Base-by-base conservation (phyloP, 306 rosid species). In the Cucumis cinereus region DNA sequence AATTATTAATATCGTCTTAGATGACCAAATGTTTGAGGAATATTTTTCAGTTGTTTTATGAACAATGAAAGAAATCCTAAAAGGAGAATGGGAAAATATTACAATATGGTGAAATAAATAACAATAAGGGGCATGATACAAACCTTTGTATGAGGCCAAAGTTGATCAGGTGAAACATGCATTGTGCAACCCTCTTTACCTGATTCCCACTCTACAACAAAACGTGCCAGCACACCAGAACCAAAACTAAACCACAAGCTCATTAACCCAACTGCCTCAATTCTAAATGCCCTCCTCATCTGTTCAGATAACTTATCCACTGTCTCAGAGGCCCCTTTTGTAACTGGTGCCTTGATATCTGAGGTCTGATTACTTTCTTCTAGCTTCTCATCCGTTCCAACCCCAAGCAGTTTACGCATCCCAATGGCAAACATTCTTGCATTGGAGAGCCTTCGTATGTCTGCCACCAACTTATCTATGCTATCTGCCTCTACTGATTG, bases 81-180 rank as follows among this genome's bases (percentile, higher is more conserved):
- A 75, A 15, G 7, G 36, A 57, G 64, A 52, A 61, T 22, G 77
- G 56, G 11, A n/a, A 45, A 69, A 35, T 81, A 77, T 28, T 35
- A 24, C 24, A 6, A 4, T 4, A 75, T 68, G 64, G 80, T 56
- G 30, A 77, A 66, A 81, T 70, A 43, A 55, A 20, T 63, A 75
- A 64, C 72, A 63, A 75, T 62, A 38, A 28, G 69, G 57, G 71
- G 74, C 66, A 66, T 71, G 19, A 36, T 71, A 83, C 81, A 61
- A 76, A 95, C 99, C 99, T 89, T 95, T 36, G 99, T 95, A 79
- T 95, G 99, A 69, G 99, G 99, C 99, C 99, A 95, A 79, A 95
- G 97, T 77, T 95, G 98, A 81, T 95, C 99, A 0, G 99, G 98
- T 78, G 98, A 90, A 59, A 95, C 97, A 70, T 95, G 99, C 97